Evolutionary conservation across 495 filamentous ascomycete genomes (phyloP).

Genomic region (Glonium stellatum): DNA sequence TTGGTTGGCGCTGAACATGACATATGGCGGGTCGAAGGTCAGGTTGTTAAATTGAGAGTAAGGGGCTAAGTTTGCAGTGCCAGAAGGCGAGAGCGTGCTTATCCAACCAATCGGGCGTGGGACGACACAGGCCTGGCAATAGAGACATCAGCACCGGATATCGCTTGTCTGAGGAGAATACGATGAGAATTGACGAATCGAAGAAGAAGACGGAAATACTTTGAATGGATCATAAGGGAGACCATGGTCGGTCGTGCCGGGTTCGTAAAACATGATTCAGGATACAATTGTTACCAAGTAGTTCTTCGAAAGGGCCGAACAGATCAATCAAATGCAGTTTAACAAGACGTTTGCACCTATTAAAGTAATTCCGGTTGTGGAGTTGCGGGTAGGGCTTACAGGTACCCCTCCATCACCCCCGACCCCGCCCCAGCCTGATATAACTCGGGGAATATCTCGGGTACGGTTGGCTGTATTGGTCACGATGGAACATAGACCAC

Average conservation of each 20-base stretch:
- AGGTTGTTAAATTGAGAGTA: conserved; percentile 56
- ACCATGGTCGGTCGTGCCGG: conserved; percentile 29
- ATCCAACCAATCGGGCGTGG: conserved; percentile 41
- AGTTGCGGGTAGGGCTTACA: too few relatives aligned
- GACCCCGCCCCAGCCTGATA: too few relatives aligned
- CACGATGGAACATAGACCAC: too few relatives aligned
- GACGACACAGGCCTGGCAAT: conserved; percentile 35
- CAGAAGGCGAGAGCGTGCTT: conserved; percentile 30
- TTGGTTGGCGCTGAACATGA: conserved; percentile 52
- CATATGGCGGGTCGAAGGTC: conserved; percentile 53
- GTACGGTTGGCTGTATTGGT: too few relatives aligned
- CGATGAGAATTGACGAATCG: conserved; percentile 4
- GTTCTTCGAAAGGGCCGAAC: too few relatives aligned
- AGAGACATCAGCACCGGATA: background rate
- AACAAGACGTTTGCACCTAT: too few relatives aligned
- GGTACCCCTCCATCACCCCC: too few relatives aligned
- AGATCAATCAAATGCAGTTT: too few relatives aligned
- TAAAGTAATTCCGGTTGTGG: too few relatives aligned
- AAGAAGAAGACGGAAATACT: conserved; percentile 9
- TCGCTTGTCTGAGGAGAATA: too few relatives aligned
- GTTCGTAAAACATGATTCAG: conserved; percentile 31
- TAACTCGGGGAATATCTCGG: too few relatives aligned
- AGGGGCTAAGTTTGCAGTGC: conserved; percentile 46
- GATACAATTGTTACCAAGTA: too few relatives aligned
- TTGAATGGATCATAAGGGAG: conserved; percentile 29